Evolutionary conservation across 495 filamentous ascomycete genomes (phyloP).

Genomic region (Aspergillus saccharolyticus): DNA sequence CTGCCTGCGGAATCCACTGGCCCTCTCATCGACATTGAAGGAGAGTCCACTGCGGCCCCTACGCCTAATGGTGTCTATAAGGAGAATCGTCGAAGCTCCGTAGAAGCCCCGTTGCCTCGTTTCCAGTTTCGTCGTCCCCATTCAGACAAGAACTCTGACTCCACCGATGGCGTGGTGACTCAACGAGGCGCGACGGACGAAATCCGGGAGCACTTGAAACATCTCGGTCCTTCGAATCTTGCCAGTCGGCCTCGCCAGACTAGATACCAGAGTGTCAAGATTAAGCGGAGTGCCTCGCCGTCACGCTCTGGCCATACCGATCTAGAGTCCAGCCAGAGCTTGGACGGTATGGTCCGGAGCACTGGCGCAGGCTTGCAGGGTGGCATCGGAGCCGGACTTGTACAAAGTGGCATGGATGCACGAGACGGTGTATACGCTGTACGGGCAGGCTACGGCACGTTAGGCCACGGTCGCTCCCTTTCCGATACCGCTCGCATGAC

Average conservation of each 20-base stretch:
- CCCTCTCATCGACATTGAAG: constrained; percentile 30
- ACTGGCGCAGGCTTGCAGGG: constrained; percentile 31
- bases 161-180: constrained; percentile 29
- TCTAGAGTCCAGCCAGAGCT: constrained; percentile 30
- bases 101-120: constrained; percentile 47
- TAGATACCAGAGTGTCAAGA: constrained; percentile 84
- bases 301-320: constrained; percentile 37
- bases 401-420: constrained; percentile 47
- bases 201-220: constrained; percentile 76
- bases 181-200: constrained; percentile 49
- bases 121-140: constrained; percentile 39
- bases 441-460: constrained; percentile 61
- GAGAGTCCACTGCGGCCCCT: constrained; percentile 15
- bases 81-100: constrained; percentile 38
- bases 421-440: constrained; percentile 68
- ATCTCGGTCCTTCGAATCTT: constrained; percentile 87
- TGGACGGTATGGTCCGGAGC: constrained; percentile 17
- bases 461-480: constrained; percentile 19
- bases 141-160: constrained; percentile 23
- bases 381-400: constrained; percentile 49
- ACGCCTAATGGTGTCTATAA: constrained; percentile 7
- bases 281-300: constrained; percentile 59
- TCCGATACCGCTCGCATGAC: constrained; percentile 26
- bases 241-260: constrained; percentile 79
- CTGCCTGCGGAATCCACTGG: constrained; percentile 28